phyloP scores from a whole-genome alignment of 2,329 filamentous ascomycete species.

The Epichloe coenophiala region DNA sequence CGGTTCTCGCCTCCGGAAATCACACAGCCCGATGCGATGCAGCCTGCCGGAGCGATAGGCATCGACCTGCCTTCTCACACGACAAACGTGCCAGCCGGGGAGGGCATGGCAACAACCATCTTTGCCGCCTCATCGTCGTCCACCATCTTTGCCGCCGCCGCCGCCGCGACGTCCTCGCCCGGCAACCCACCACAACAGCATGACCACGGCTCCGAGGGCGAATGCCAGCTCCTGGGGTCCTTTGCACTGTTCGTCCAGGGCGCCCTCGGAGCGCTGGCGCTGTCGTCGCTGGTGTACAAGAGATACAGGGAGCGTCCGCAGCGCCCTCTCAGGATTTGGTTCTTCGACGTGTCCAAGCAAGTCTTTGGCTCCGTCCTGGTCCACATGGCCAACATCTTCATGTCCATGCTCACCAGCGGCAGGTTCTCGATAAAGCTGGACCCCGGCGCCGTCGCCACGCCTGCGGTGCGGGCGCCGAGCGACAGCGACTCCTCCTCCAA shows the following conservation, averaged over 20 bases:
- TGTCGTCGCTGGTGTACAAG: slow-evolving; percentile 84
- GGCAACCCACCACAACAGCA: slow-evolving; percentile 9
- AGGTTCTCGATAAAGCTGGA: slow-evolving; percentile 56
- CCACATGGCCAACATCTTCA: slow-evolving; percentile 84
- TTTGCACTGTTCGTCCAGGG: slow-evolving; percentile 87
- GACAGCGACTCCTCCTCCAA: slow-evolving; percentile 37
- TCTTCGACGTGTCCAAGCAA: slow-evolving; percentile 95
- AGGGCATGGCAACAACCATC: slow-evolving; percentile 7
- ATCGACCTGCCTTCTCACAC: slow-evolving; percentile 8
- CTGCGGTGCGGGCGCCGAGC: slow-evolving; percentile 26
- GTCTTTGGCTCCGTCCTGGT: slow-evolving; percentile 86
- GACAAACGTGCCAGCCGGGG: slow-evolving; percentile 1
- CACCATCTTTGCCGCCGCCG: slow-evolving; percentile 13
- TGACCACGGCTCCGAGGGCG: slow-evolving; percentile 44
- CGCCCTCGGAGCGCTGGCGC: slow-evolving; percentile 68
- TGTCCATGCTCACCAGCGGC: slow-evolving; percentile 90
- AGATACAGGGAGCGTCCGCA: slow-evolving; percentile 85
- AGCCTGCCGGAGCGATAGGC: slow-evolving; percentile 2
- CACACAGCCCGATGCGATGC: not conserved
- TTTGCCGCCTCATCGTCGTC: slow-evolving; percentile 6
- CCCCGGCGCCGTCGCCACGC: slow-evolving; percentile 21
- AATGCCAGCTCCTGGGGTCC: slow-evolving; percentile 77
- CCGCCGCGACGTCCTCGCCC: slow-evolving; percentile 14
- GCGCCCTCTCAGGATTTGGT: slow-evolving; percentile 90
- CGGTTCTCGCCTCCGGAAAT: not conserved